Evolutionary conservation across 2,329 filamentous ascomycete genomes (phyloP), one percentile per base, ranked within the genome.

Genomic region (Leptographium flavum): DNA sequence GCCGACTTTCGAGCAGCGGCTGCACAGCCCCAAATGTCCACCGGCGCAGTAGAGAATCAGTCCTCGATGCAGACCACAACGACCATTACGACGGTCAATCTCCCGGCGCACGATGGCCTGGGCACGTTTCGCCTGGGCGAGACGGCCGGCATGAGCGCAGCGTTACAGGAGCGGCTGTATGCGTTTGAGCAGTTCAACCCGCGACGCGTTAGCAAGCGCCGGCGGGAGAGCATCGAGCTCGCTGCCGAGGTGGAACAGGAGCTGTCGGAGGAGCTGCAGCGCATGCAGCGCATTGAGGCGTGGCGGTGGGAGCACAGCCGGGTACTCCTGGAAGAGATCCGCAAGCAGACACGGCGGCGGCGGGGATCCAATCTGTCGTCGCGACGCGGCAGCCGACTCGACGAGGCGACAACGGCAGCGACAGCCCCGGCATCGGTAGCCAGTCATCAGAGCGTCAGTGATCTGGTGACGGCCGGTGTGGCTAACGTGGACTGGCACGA

Each of bases 271-370:
- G 81, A 87, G 51, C 68, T 74, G 35, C 87, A 94, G 53, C 81
- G 83, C 57, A 83, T 81, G 58, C 77, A 81, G 54, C 76, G 90
- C 49, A 94, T 98, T 57, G 90, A 96, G 62, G 75, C 77, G 43
- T 98, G 92, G 92, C 76, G 88, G 46, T 64, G 93, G 57, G 90
- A 96, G 57, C 88, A 98, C 60, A 94, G 87, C 60, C 76, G 77
- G 47, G 78, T 86, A 11, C 67, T 98, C 25, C 61, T 95, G 30
- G 84, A 94, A 46, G 87, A 95, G 62, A 88, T 96, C 40, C 84
- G 93, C 61, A 81, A 77, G 50, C 87, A 94, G 63, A 94, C 87
- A 45, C 68, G 70, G 50, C 72, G 83, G 47, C 74, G 83, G 47
- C 71, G 80, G 28, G 74, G 76, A 59, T 81, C 76, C 8, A 67